Percentiles rank a stretch among this genome's conserved stretches.
Conservation (phyloP, 257 asterid species). For the Anisodus acutangulus region DNA sequence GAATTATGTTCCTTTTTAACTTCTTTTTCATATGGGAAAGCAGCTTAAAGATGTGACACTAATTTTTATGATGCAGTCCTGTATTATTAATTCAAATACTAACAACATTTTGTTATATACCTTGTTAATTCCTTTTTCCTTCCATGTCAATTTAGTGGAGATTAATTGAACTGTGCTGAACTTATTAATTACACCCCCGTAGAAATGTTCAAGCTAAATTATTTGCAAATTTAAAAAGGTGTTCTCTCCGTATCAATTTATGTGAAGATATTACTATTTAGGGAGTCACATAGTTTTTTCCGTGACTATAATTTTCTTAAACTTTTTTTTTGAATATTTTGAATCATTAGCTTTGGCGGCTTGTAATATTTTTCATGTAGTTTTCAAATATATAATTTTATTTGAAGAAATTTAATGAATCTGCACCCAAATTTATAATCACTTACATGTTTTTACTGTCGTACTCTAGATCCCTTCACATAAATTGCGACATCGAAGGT, state of each 20-base stretch:
- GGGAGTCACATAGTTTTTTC: background rate
- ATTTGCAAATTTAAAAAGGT: background rate
- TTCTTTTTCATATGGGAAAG: conserved; percentile 26
- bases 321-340: too few relatives aligned
- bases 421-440: too few relatives aligned
- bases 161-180: background rate
- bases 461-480: too few relatives aligned
- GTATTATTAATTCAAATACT: background rate
- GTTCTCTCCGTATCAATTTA: too few relatives aligned
- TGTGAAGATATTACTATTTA: too few relatives aligned
- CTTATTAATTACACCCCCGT: background rate
- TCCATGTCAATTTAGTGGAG: background rate
- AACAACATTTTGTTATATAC: background rate
- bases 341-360: too few relatives aligned
- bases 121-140: background rate
- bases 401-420: too few relatives aligned
- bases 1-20: conserved; percentile 25
- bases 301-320: too few relatives aligned
- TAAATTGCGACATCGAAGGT: too few relatives aligned
- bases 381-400: too few relatives aligned
- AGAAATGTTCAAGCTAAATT: background rate
- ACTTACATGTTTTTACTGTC: too few relatives aligned
- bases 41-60: conserved; percentile 21
- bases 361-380: too few relatives aligned
- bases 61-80: background rate